These are phyloP conservation scores for Fusarium floridanum DNA, from an alignment of 2,329 filamentous ascomycete species.

Conservation along the genomic window DNA sequence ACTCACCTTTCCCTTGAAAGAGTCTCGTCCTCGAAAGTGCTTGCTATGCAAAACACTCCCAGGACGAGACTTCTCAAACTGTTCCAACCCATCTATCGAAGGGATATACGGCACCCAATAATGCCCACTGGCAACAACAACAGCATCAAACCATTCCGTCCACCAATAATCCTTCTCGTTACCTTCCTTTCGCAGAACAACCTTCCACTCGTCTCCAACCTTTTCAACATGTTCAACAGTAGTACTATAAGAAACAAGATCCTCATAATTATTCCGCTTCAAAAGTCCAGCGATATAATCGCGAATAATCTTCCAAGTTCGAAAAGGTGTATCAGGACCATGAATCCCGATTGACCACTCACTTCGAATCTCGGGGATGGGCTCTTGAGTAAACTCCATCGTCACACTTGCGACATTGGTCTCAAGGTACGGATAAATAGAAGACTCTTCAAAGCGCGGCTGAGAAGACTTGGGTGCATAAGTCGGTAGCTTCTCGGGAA, in stretches of 20 bases:
- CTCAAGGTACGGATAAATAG: slow-evolving; percentile 73
- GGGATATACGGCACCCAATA: slow-evolving; percentile 71
- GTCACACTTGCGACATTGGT: slow-evolving; percentile 71
- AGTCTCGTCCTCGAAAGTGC: slow-evolving; percentile 62
- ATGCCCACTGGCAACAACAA: slow-evolving; percentile 72
- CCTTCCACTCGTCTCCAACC: slow-evolving; percentile 62
- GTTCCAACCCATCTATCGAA: slow-evolving; percentile 60
- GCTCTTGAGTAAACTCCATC: slow-evolving; percentile 72
- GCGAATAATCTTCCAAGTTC: slow-evolving; percentile 70
- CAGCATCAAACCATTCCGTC: slow-evolving; percentile 71
- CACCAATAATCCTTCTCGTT: slow-evolving; percentile 69
- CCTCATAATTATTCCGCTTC: slow-evolving; percentile 65
- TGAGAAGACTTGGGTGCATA: slow-evolving; percentile 56
- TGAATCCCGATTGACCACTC: slow-evolving; percentile 55
- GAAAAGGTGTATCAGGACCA: slow-evolving; percentile 70
- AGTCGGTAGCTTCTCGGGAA: slow-evolving; percentile 63
- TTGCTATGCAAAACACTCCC: slow-evolving; percentile 69
- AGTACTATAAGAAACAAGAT: slow-evolving; percentile 67
- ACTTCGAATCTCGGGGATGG: slow-evolving; percentile 58
- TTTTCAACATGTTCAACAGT: slow-evolving; percentile 72
- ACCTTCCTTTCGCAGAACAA: slow-evolving; percentile 60
- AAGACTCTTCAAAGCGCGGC: slow-evolving; percentile 68
- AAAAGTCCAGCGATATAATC: slow-evolving; percentile 67
- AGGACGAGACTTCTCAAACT: slow-evolving; percentile 59
- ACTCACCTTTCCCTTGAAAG: slow-evolving; percentile 60